phyloP scores from a whole-genome alignment of 805 yeast genomes.

The Peterozyma xylosa region DNA sequence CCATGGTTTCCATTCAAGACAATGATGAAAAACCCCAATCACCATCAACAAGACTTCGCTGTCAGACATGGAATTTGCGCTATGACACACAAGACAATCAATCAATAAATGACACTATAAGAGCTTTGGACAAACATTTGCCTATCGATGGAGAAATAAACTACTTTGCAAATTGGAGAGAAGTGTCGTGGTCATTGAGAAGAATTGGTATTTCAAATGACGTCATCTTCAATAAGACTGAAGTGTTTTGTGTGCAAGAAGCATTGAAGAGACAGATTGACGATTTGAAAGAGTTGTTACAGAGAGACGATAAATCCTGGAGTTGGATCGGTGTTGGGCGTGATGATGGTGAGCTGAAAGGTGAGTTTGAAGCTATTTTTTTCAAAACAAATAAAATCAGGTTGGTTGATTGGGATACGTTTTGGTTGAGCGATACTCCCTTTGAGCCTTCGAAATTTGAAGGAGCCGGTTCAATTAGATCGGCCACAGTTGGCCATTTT shows the following conservation, averaged over 20 bases:
- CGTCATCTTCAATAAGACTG: conserved; percentile 24
- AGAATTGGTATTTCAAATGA: conserved; percentile 26
- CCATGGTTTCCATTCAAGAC: too few species aligned
- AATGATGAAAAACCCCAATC: too few species aligned
- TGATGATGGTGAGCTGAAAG: conserved; percentile 40
- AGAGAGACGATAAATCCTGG: conserved; percentile 9
- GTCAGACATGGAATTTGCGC: conserved; percentile 21
- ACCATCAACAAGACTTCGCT: too few species aligned
- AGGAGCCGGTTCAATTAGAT: conserved; percentile 32
- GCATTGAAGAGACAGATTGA: conserved; percentile 36
- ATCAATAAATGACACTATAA: conserved; percentile 15
- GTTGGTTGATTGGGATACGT: conserved; percentile 30
- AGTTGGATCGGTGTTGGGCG: conserved; percentile 36
- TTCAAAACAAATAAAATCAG: conserved; percentile 30
- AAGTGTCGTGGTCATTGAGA: conserved; percentile 26
- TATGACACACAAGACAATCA: conserved; percentile 16
- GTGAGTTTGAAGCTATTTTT: conserved; percentile 47
- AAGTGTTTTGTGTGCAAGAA: conserved; percentile 41
- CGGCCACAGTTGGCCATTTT: conserved; percentile 29
- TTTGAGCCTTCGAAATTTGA: conserved; percentile 38
- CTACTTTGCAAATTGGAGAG: conserved; percentile 19
- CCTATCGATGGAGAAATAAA: conserved; percentile 15
- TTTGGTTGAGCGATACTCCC: conserved; percentile 56
- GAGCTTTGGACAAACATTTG: conserved; percentile 10
- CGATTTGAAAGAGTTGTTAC: conserved; percentile 30